Percentiles rank a stretch among this genome's conserved stretches.
phyloP scores from a whole-genome alignment of 768 basidiomycete genomes.

The Boletus eberwhitei region DNA sequence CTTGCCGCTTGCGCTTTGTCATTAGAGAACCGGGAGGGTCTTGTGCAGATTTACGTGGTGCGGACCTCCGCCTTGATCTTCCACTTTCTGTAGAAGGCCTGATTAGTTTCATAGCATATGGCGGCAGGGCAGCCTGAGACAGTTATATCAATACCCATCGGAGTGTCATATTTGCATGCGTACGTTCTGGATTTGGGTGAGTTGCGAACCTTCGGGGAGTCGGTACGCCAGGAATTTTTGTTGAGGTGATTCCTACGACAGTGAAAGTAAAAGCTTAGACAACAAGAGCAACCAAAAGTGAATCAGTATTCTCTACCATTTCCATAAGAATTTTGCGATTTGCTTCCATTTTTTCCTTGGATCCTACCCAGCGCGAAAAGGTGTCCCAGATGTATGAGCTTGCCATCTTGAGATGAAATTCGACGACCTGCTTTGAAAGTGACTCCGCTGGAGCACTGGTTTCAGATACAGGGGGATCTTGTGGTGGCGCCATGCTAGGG shows the following conservation, averaged over 20 bases:
- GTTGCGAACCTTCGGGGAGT: constrained; percentile 51
- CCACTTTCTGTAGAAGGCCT: constrained; percentile 46
- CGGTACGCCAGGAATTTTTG: constrained; percentile 56
- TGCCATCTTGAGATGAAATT: constrained; percentile 48
- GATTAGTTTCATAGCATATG: constrained; percentile 55
- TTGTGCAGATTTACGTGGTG: constrained; percentile 31
- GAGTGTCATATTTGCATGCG: constrained; percentile 11
- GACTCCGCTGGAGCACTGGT: constrained; percentile 5
- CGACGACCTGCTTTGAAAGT: constrained; percentile 34
- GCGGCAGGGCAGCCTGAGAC: constrained; percentile 41
- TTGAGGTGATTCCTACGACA: constrained; percentile 38
- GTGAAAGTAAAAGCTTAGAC: not conserved
- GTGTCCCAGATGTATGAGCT: constrained; percentile 54
- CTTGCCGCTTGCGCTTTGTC: constrained; percentile 41
- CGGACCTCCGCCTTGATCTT: constrained; percentile 35
- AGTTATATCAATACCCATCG: not conserved
- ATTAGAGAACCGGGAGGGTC: constrained; percentile 18
- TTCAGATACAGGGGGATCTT: constrained; percentile 13
- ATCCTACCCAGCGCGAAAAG: constrained; percentile 59
- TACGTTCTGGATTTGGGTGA: constrained; percentile 61
- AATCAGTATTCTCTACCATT: constrained; percentile 37
- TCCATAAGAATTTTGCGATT: constrained; percentile 44
- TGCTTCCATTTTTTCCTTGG: constrained; percentile 48
- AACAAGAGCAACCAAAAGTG: not conserved
- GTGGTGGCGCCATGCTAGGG: constrained; percentile 19